Percentiles rank a stretch among this genome's conserved stretches.
Evolutionary conservation across 2,329 filamentous ascomycete species (phyloP).

Genomic region (Neofusicoccum ribis): DNA sequence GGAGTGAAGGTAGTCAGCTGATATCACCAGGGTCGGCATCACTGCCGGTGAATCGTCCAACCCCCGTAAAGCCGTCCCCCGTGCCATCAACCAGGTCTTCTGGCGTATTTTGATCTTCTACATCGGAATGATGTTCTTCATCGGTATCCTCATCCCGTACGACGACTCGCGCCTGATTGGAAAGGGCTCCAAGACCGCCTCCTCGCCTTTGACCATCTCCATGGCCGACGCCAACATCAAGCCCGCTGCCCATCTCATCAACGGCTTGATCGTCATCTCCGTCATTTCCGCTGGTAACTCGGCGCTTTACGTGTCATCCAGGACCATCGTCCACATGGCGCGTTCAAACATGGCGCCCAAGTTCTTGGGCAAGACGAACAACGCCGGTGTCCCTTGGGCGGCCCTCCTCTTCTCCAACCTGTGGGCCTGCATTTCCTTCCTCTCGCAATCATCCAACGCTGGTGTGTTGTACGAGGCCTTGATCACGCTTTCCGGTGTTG

Average conservation of each 20-base stretch:
- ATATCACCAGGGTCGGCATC: conserved; percentile 29
- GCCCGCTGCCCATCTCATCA: conserved; percentile 40
- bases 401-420: conserved; percentile 38
- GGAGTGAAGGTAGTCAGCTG: background rate
- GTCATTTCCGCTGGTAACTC: conserved; percentile 24
- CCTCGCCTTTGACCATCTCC: conserved; percentile 59
- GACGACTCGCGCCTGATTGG: conserved; percentile 50
- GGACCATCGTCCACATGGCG: conserved; percentile 25
- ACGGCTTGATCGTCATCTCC: conserved; percentile 25
- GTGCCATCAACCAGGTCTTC: conserved; percentile 50
- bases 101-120: conserved; percentile 49
- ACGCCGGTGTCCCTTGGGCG: conserved; percentile 28
- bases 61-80: conserved; percentile 66
- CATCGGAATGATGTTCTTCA: conserved; percentile 51
- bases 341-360: conserved; percentile 22
- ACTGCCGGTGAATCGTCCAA: conserved; percentile 63
- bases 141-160: conserved; percentile 58
- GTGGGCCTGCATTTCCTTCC: conserved; percentile 37
- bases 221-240: conserved; percentile 45
- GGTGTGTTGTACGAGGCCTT: conserved; percentile 22
- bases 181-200: conserved; percentile 49
- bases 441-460: conserved; percentile 27
- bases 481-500: conserved; percentile 29
- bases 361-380: conserved; percentile 23
- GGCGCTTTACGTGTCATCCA: conserved; percentile 23